Percentiles rank a stretch among this genome's conserved stretches.
Conservation (phyloP, 148 eudicot species). For the Amaranthus cruentus region DNA sequence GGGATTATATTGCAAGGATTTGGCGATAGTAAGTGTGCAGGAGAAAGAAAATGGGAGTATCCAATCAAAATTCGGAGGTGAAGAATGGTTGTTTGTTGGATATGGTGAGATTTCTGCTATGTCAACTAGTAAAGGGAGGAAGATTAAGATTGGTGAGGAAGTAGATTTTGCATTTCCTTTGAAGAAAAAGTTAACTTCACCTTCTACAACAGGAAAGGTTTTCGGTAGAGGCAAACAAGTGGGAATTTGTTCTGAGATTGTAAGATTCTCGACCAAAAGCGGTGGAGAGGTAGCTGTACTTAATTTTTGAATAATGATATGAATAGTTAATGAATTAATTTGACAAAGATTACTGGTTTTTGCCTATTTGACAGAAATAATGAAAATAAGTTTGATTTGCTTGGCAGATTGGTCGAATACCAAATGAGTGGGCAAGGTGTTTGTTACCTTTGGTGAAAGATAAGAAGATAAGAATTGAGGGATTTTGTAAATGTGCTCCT, state of each 20-base stretch:
- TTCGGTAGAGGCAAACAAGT: constrained; percentile 57
- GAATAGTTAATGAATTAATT: neutral
- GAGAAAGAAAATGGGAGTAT: constrained; percentile 17
- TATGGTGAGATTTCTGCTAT: constrained; percentile 58
- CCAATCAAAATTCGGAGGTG: constrained; percentile 23
- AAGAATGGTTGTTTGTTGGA: constrained; percentile 84
- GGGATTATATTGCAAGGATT: constrained; percentile 9
- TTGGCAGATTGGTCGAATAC: constrained; percentile 87
- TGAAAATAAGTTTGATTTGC: constrained; percentile 4
- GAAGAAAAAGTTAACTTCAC: constrained; percentile 31
- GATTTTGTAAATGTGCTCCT: constrained; percentile 82
- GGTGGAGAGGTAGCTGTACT: constrained; percentile 63
- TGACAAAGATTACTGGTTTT: neutral
- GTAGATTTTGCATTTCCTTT: constrained; percentile 61
- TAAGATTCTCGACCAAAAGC: constrained; percentile 69
- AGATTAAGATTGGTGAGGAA: constrained; percentile 58
- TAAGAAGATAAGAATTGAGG: constrained; percentile 62
- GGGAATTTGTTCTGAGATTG: constrained; percentile 68
- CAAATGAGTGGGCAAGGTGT: constrained; percentile 96
- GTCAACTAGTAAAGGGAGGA: constrained; percentile 88
- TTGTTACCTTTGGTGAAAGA: constrained; percentile 84
- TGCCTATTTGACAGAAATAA: neutral
- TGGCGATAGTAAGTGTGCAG: constrained; percentile 14
- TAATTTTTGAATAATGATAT: neutral
- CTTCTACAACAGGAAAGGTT: constrained; percentile 41